A percentile compares a stretch with the other conserved stretches of the same genome.
These are phyloP conservation scores for Ustilago esculenta DNA, from an alignment of 1,284 basidiomycete genomes.

Conservation along the genomic window DNA sequence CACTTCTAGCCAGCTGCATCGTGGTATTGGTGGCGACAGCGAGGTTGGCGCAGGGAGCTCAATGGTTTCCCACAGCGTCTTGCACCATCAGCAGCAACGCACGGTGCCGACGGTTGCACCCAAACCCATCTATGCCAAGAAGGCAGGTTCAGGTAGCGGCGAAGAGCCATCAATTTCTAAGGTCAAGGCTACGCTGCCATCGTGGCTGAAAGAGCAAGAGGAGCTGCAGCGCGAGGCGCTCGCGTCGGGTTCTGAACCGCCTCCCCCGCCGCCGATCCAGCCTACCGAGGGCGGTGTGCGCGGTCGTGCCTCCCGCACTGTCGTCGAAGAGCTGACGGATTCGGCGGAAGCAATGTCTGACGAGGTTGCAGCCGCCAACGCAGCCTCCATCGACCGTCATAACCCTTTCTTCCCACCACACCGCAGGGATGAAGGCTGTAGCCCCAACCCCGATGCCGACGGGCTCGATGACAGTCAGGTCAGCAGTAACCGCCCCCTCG, in stretches of 20 bases:
- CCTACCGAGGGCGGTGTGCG: conserved; percentile 43
- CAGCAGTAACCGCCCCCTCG: conserved; percentile 45
- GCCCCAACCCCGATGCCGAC: conserved; percentile 12
- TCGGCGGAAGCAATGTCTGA: conserved; percentile 54
- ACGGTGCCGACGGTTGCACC: conserved; percentile 53
- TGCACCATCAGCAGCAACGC: conserved; percentile 19
- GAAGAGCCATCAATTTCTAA: conserved; percentile 27
- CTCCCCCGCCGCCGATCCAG: conserved; percentile 49
- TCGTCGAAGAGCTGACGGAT: conserved; percentile 56
- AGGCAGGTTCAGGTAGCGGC: conserved; percentile 13
- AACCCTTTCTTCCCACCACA: conserved; percentile 61
- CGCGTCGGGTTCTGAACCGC: conserved; percentile 46
- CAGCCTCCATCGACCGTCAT: conserved; percentile 59
- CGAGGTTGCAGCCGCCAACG: conserved; percentile 52
- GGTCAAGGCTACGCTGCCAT: conserved; percentile 54
- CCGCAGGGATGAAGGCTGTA: conserved; percentile 45
- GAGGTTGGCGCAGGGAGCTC: conserved; percentile 31
- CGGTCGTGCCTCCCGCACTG: conserved; percentile 39
- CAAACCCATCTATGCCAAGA: conserved; percentile 55
- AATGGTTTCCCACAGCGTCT: conserved; percentile 17
- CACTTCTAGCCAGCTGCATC: conserved; percentile 33
- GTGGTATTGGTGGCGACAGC: conserved; percentile 25
- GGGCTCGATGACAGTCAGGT: conserved; percentile 37
- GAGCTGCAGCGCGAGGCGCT: conserved; percentile 58
- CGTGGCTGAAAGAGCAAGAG: conserved; percentile 66